Base-by-base conservation (phyloP, 805 yeast genomes). In the Wickerhamomyces subpelliculosus region DNA sequence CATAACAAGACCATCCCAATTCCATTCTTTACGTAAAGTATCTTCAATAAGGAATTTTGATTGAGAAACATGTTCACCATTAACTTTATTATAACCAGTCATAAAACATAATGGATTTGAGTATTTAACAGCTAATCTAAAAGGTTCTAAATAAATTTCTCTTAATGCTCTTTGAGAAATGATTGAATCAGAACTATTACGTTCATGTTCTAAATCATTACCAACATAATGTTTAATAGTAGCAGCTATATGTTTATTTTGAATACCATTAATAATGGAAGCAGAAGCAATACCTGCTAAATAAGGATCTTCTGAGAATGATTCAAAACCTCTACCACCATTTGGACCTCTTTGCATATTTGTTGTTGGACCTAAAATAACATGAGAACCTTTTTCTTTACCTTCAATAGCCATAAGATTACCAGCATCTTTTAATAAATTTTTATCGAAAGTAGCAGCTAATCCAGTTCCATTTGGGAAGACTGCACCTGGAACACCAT, bases 261-360 rank as follows among this genome's bases (percentile, higher is more conserved):
- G 84, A 37, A 79, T 68, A 27, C 85, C 85, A 32, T 65, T 60
- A 41, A 77, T 61, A 27, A 72, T 59, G 13, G 64, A 55, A n/a
- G 76, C 65, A 26, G 83, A 69, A 14, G 56, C 63, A 12, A 57
- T 39, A 40, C 77, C 77, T 7, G 73, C 54, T 24, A 71, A 51
- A 25, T 64, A 57, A 4, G 84, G 84, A 50, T 78, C 84, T 55
- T 78, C 84, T 21, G 75, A 63, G 57, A 72, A 78, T 24, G 76
- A 66, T 54, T 78, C 84, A 48, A 77, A 78, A 2, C 77, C 76
- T 38, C 84, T 60, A 16, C 84, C 83, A 22, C 82, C 81, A 25
- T 72, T 56, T 10, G 82, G 82, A 12, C 70, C 68, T 38, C 83
- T 60, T 37, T 67, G 75, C 45, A 75, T 75, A 60, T 76, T 76